Conservation (phyloP, 805 yeast genomes). For the Candida easanensis region DNA sequence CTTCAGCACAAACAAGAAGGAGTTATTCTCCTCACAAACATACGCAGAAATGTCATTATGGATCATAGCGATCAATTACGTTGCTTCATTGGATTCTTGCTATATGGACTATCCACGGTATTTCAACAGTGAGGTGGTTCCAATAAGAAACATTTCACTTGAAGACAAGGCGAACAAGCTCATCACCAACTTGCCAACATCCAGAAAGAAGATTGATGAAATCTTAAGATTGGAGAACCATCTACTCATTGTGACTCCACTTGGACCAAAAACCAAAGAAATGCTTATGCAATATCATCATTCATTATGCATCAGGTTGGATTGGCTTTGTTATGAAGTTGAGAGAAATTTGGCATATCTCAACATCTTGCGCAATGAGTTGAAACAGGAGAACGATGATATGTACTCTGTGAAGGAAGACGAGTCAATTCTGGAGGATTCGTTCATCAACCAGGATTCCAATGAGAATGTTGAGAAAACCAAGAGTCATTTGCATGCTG, state of each 20-base stretch:
- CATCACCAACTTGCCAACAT: slow-evolving; percentile 32
- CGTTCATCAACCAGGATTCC: slow-evolving; percentile 23
- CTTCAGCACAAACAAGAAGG: slow-evolving; percentile 39
- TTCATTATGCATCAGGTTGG: slow-evolving; percentile 48
- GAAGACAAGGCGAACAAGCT: slow-evolving; percentile 36
- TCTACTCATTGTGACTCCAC: slow-evolving; percentile 50
- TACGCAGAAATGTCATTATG: slow-evolving; percentile 53
- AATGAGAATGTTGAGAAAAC: slow-evolving; percentile 4
- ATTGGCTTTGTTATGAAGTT: slow-evolving; percentile 55
- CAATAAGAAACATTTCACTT: slow-evolving; percentile 26
- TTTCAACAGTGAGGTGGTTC: slow-evolving; percentile 24
- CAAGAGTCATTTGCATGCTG: slow-evolving; percentile 12
- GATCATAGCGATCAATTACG: slow-evolving; percentile 53
- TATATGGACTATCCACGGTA: slow-evolving; percentile 19
- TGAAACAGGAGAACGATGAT: slow-evolving; percentile 2
- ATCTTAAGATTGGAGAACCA: slow-evolving; percentile 36
- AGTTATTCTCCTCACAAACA: slow-evolving; percentile 39
- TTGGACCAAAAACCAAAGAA: slow-evolving; percentile 51
- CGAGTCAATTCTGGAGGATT: slow-evolving; percentile 24
- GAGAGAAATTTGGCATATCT: slow-evolving; percentile 42
- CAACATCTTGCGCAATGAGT: slow-evolving; percentile 30
- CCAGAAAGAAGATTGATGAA: slow-evolving; percentile 36
- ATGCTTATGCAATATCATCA: slow-evolving; percentile 42
- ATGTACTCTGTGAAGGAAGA: slow-evolving; percentile 9
- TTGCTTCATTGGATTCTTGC: slow-evolving; percentile 45